Base-by-base conservation (phyloP, 768 basidiomycete species). In the Mycena venus region DNA sequence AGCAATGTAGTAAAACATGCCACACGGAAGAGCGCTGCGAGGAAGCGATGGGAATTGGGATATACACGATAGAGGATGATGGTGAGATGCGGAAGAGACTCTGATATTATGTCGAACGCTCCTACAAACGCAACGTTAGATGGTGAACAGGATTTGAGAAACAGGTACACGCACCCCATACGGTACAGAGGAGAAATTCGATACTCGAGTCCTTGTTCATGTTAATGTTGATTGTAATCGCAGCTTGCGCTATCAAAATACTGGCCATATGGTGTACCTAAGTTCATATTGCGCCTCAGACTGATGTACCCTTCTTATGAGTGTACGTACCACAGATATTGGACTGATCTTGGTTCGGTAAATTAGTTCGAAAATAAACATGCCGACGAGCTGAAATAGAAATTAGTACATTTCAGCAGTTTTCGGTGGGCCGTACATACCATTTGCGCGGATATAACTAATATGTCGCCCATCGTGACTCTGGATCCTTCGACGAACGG, bases 51-150 rank as follows among this genome's bases (percentile, higher is more conserved):
- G 2, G 53, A 58, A 27, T 55, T 32, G 64, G 66, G 66, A 17
- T 68, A 68, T 19, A 68, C 55, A 8, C 66, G 64, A 32, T 66
- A 66, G 2, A 66, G 51, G 21, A 58, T 68, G 17, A 58, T 56
- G 14, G 55, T 56, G 19, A 68, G 53, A 23, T 68, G 66, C 8
- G 55, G 66, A 3, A 68, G 38, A 17, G 42, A 68, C 34, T 68
- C 55, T 3, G 66, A 56, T 56, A 68, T 68, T 55, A 68, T 68
- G 12, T 68, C 66, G 11, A 68, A 58, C n/a, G 66, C 66, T 19
- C 66, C 66, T 68, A n/a, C 25, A 32, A 3, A 21, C 44, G 17
- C 2, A 47, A n/a, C n/a, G n/a, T 15, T 12, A 2, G 25, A 2
- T 21, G 21, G 38, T 3, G 38, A 25, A 66, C 14, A 3, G 34